phyloP scores from a whole-genome alignment of 2,329 filamentous ascomycete genomes.

The Metarhizium sp. region DNA sequence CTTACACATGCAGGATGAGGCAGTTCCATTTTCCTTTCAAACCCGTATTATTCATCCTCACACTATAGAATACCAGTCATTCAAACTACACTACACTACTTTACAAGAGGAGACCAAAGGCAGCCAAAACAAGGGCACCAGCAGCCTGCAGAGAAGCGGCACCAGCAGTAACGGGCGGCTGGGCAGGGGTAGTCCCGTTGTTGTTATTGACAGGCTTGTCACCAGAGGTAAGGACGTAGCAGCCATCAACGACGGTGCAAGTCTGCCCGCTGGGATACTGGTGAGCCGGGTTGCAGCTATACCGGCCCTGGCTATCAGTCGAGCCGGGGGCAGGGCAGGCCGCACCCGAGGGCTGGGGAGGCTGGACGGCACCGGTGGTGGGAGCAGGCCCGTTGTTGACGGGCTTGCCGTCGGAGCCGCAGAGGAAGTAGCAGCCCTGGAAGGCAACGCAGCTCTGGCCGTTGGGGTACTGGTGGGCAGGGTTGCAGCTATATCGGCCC shows the following conservation, averaged over 20 bases:
- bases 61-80: too few relatives aligned
- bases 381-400: too few relatives aligned
- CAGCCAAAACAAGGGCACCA: neutral
- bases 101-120: neutral
- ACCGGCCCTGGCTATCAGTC: constrained; percentile 9
- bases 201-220: constrained; percentile 2
- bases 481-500: constrained; percentile 14
- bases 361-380: too few relatives aligned
- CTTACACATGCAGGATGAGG: too few relatives aligned
- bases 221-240: constrained; percentile 6
- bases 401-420: too few relatives aligned
- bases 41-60: too few relatives aligned
- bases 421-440: too few relatives aligned
- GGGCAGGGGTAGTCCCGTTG: neutral
- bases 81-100: too few relatives aligned
- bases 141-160: neutral
- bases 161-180: neutral
- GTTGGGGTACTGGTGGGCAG: constrained; percentile 12
- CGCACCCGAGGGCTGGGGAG: too few relatives aligned
- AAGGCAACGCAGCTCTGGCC: constrained; percentile 8
- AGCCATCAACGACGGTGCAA: constrained; percentile 10
- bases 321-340: constrained; percentile 1
- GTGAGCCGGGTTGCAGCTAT: constrained; percentile 13
- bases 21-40: too few relatives aligned
- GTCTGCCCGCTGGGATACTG: constrained; percentile 12